phyloP scores from a whole-genome alignment of 2,329 filamentous ascomycete species.

The Trichothecium sympodiale region DNA sequence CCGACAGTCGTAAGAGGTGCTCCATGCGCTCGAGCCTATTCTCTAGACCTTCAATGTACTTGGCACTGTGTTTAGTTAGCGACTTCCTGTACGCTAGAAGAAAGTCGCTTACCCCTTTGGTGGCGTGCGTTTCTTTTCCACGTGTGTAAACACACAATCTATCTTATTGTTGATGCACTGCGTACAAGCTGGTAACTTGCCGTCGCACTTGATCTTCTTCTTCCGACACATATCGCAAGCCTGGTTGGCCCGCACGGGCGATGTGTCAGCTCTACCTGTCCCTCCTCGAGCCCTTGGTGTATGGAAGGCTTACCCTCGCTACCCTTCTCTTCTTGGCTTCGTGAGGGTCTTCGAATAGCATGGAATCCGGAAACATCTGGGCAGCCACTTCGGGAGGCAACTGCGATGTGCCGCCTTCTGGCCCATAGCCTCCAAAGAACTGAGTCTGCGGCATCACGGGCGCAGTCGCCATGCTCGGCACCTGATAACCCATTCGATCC shows the following conservation, averaged over 20 bases:
- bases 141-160: conserved; percentile 92
- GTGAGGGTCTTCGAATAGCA: conserved; percentile 53
- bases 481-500: conserved; percentile 42
- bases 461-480: conserved; percentile 43
- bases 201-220: conserved; percentile 96
- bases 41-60: conserved; percentile 95
- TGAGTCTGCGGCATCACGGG: conserved; percentile 56
- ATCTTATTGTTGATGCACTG: conserved; percentile 98
- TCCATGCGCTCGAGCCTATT: conserved; percentile 96
- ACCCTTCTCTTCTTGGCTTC: conserved; percentile 86
- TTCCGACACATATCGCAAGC: conserved; percentile 96
- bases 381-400: conserved; percentile 44
- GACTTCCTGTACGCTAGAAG: conserved; percentile 1
- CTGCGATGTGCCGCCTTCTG: conserved; percentile 43
- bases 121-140: conserved; percentile 96
- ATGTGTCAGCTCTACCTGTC: not conserved
- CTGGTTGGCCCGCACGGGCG: conserved; percentile 26
- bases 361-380: conserved; percentile 49
- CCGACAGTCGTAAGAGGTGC: conserved; percentile 75
- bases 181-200: conserved; percentile 86
- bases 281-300: not conserved
- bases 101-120: conserved; percentile 69
- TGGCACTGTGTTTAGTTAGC: conserved; percentile 55
- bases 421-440: conserved; percentile 53
- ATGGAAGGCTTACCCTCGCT: conserved; percentile 50